These are phyloP conservation scores for Clohesyomyces aquaticus DNA, from an alignment of 495 filamentous ascomycete species.

Conservation along the genomic window DNA sequence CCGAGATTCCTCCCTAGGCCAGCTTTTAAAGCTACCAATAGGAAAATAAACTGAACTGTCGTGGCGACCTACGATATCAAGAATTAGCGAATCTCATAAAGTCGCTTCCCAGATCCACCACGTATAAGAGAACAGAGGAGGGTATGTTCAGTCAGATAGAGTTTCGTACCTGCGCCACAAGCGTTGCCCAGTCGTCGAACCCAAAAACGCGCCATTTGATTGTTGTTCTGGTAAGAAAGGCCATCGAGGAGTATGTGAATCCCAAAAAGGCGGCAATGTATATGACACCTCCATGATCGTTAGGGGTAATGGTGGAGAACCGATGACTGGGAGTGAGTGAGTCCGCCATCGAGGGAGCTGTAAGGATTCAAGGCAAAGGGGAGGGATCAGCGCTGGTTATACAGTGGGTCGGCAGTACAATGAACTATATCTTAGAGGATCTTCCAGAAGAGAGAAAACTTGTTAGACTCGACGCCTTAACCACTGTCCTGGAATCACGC, in stretches of 20 bases:
- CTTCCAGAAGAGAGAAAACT: background rate
- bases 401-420: background rate
- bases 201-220: constrained; percentile 38
- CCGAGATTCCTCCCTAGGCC: constrained; percentile 25
- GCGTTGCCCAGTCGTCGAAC: constrained; percentile 34
- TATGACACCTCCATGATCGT: constrained; percentile 35
- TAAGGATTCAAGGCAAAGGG: background rate
- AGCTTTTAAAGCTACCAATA: constrained; percentile 12
- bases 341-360: constrained; percentile 14
- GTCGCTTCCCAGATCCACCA: background rate
- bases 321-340: constrained; percentile 6
- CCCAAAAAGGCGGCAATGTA: constrained; percentile 34
- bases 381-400: constrained; percentile 10
- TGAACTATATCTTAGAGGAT: background rate
- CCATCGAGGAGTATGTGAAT: constrained; percentile 28
- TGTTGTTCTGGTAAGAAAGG: constrained; percentile 28
- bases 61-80: constrained; percentile 1
- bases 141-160: background rate
- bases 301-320: constrained; percentile 24
- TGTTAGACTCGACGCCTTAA: background rate
- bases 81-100: background rate
- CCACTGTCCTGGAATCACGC: background rate
- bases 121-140: background rate
- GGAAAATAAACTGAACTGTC: constrained; percentile 15
- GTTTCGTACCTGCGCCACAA: constrained; percentile 29